Evolutionary conservation across 1,139 yeast species (phyloP).

Genomic region (Debaryomycetaceae sp.): DNA sequence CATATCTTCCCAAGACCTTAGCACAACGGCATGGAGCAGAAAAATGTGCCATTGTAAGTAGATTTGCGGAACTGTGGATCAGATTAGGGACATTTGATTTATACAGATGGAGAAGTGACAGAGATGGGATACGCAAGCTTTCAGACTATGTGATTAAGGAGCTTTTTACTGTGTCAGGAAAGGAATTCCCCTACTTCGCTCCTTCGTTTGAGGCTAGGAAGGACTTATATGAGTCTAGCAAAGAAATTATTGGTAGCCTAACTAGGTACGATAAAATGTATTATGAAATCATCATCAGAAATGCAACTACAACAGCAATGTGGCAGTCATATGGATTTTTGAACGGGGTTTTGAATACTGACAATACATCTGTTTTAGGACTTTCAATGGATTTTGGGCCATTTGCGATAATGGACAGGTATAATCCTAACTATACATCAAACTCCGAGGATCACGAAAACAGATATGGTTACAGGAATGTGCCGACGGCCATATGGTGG

Average conservation of each 20-base stretch:
- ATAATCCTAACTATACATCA: conserved; percentile 79
- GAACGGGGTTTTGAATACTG: conserved; percentile 93
- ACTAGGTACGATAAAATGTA: conserved; percentile 71
- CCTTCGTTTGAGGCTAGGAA: conserved; percentile 12
- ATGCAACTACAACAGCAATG: conserved; percentile 74
- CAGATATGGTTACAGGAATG: conserved; percentile 75
- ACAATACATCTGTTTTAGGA: conserved; percentile 85
- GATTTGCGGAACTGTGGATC: conserved; percentile 86
- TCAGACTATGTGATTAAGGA: conserved; percentile 73
- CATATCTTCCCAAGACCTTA: conserved; percentile 66
- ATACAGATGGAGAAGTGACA: conserved; percentile 70
- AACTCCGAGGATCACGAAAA: conserved; percentile 78
- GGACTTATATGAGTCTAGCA: conserved; percentile 18
- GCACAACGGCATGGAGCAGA: conserved; percentile 76
- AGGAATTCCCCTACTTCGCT: conserved; percentile 35
- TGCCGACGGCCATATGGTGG: conserved; percentile 93
- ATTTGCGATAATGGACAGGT: conserved; percentile 82
- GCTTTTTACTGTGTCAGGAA: conserved; percentile 42
- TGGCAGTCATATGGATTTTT: conserved; percentile 93
- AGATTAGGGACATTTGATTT: conserved; percentile 89
- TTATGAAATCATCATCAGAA: conserved; percentile 63
- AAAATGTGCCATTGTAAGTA: conserved; percentile 77
- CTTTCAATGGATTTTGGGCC: conserved; percentile 94
- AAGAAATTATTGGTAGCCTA: conserved; percentile 29
- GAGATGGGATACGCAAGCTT: conserved; percentile 56